Percentiles rank a stretch among this genome's conserved stretches.
These are phyloP conservation scores for Aspergillus latus DNA, from an alignment of 2,329 filamentous ascomycete species.

Conservation along the genomic window DNA sequence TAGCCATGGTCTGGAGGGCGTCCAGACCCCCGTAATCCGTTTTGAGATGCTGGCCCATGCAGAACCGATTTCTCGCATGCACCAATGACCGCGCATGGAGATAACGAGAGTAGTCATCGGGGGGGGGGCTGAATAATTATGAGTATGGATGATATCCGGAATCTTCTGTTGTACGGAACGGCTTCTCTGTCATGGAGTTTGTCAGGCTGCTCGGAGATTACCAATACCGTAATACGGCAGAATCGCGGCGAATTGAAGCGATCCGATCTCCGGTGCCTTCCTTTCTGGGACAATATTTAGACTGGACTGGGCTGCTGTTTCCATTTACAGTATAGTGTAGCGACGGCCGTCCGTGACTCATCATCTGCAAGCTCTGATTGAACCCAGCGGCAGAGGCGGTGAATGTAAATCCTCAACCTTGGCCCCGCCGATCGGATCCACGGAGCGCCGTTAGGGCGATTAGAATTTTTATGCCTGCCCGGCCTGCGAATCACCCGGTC, in stretches of 20 bases:
- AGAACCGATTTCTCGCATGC: too few species aligned
- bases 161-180: not conserved
- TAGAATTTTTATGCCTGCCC: slow-evolving; percentile 11
- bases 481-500: slow-evolving; percentile 16
- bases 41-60: not conserved
- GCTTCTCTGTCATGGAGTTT: not conserved
- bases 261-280: slow-evolving; percentile 16
- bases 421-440: slow-evolving; percentile 17
- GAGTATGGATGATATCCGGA: not conserved
- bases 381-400: slow-evolving; percentile 17
- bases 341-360: slow-evolving; percentile 20
- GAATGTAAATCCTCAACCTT: slow-evolving; percentile 10
- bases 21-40: not conserved
- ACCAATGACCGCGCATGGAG: not conserved
- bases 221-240: slow-evolving; percentile 52
- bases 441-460: slow-evolving; percentile 6
- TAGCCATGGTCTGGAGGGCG: not conserved
- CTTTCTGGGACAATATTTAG: not conserved
- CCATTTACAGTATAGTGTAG: slow-evolving; percentile 9
- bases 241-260: slow-evolving; percentile 41
- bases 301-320: slow-evolving; percentile 5
- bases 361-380: slow-evolving; percentile 10
- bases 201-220: slow-evolving; percentile 2
- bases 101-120: not conserved
- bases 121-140: slow-evolving; percentile 7